phyloP scores from a whole-genome alignment of 495 filamentous ascomycete species.

The Penicillium antarcticum region DNA sequence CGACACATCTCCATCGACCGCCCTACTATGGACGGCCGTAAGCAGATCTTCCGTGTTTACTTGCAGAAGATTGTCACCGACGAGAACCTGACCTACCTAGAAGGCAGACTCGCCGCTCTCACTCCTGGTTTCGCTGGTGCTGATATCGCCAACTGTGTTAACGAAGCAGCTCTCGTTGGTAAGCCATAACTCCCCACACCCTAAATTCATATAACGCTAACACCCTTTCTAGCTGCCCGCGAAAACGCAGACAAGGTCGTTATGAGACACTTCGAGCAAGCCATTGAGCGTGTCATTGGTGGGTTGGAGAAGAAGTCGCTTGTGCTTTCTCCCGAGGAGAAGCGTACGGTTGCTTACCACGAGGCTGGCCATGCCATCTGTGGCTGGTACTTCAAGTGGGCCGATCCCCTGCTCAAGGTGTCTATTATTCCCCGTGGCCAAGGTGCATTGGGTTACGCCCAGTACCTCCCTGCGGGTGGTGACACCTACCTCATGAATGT shows the following conservation, averaged over 20 bases:
- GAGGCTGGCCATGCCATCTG: conserved; percentile 98
- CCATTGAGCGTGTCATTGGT: conserved; percentile 94
- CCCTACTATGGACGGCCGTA: conserved; percentile 93
- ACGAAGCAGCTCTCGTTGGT: conserved; percentile 97
- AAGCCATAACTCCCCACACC: conserved; percentile 34
- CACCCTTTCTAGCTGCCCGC: conserved; percentile 68
- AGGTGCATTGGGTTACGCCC: conserved; percentile 91
- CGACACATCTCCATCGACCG: conserved; percentile 90
- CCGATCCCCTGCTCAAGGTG: conserved; percentile 95
- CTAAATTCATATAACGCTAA: conserved; percentile 19
- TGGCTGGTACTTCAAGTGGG: conserved; percentile 96
- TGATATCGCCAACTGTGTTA: conserved; percentile 97
- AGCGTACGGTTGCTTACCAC: conserved; percentile 93
- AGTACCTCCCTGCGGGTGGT: conserved; percentile 79
- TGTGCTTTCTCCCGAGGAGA: conserved; percentile 88
- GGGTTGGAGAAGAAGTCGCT: conserved; percentile 95
- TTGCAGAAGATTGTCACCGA: conserved; percentile 87
- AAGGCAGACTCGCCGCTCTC: conserved; percentile 81
- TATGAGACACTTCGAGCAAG: conserved; percentile 92
- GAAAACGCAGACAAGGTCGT: conserved; percentile 68
- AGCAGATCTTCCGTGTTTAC: conserved; percentile 94
- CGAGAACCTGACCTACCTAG: conserved; percentile 82
- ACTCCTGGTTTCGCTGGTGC: conserved; percentile 96
- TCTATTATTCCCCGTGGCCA: conserved; percentile 96
- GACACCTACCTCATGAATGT: conserved; percentile 94